Conservation (phyloP, 1,284 basidiomycete genomes). For the Cutaneotrichosporon daszewskae region DNA sequence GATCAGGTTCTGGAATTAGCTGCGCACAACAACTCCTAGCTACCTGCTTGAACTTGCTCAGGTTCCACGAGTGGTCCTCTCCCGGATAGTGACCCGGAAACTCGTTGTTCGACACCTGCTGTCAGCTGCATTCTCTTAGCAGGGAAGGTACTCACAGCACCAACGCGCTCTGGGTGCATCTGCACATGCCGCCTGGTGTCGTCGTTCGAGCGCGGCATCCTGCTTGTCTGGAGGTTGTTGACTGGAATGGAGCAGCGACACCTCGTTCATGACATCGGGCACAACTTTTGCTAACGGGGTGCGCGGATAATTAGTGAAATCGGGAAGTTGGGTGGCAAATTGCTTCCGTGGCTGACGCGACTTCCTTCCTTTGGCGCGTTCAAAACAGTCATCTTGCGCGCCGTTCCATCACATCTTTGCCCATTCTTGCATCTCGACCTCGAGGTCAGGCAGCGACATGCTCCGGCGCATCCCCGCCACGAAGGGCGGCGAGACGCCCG, state of each 20-base stretch:
- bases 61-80: slow-evolving; percentile 78
- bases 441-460: slow-evolving; percentile 27
- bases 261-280: not conserved
- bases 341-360: slow-evolving; percentile 23
- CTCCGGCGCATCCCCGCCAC: slow-evolving; percentile 25
- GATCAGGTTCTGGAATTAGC: slow-evolving; percentile 57
- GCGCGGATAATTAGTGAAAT: not conserved
- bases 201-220: slow-evolving; percentile 25
- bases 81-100: slow-evolving; percentile 54
- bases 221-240: not conserved
- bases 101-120: slow-evolving; percentile 18
- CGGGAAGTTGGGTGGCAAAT: slow-evolving; percentile 7
- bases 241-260: not conserved
- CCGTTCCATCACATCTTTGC: not conserved
- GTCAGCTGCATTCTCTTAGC: not conserved
- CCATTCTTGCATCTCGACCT: not conserved
- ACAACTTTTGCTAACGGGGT: slow-evolving; percentile 11
- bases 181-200: slow-evolving; percentile 54
- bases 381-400: slow-evolving; percentile 1
- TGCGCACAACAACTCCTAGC: not conserved
- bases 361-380: slow-evolving; percentile 8
- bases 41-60: slow-evolving; percentile 71
- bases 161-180: slow-evolving; percentile 65
- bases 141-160: slow-evolving; percentile 42
- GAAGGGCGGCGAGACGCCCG: slow-evolving; percentile 26